Evolutionary conservation across 352 stramenopile species (phyloP), one percentile per base, ranked within the genome.

Genomic region (Globisporangium irregulare): DNA sequence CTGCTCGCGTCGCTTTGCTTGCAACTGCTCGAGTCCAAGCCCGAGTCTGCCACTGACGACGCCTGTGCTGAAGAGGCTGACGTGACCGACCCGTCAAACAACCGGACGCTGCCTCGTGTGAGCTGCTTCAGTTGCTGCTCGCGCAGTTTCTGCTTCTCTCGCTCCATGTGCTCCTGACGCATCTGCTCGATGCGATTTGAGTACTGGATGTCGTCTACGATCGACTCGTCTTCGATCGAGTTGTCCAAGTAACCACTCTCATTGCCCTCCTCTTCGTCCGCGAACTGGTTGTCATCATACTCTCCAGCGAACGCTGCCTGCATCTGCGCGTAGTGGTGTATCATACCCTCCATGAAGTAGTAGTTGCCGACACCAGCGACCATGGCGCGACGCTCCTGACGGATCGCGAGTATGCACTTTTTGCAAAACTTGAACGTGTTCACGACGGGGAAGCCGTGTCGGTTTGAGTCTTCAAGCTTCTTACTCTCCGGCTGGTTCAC

Each of bases 351-450:
- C 1, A 76, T 72, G 1, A 78, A 75, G 67, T 84, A 84, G 74
- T 83, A 85, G 59, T 84, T 80, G 4, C 64, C 73, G 0, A 78
- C 72, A 2, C 80, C 77, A 29, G 73, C 65, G 70, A 82, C 78
- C 48, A 76, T 82, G 1, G 77, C 80, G 63, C 89, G 88, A 32
- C 84, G 84, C 48, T 92, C 82, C 34, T 87, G 79, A 4, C 81
- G 81, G 56, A 90, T 43, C 10, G 80, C 46, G 62, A 73, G 15
- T 10, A 43, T 81, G 73, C 84, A 92, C 62, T 92, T 92, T 61
- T 90, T 85, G 72, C 84, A 92, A 41, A 92, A 75, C 73, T 90
- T 91, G 29, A 91, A 79, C 59, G 74, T 70, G 62, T 89, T 86
- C 48, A 90, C 82, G 53, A 82, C 80, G 14, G 84, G 77, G 65